phyloP scores from a whole-genome alignment of 1,139 yeast genomes.

The Yamadazyma spencermartinsiae region DNA sequence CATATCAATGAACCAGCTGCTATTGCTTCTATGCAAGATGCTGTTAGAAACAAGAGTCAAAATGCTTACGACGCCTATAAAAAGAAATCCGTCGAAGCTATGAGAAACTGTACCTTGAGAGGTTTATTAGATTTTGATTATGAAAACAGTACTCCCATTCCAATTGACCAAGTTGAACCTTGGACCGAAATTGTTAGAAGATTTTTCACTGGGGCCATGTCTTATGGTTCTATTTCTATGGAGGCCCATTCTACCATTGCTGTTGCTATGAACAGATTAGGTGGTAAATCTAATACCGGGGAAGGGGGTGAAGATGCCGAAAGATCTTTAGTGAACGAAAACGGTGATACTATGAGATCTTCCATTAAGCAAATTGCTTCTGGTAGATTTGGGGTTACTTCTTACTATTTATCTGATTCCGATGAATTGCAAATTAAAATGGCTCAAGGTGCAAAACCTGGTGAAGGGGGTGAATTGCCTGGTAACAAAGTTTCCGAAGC shows the following conservation, averaged over 20 bases:
- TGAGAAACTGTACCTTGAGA: constrained; percentile 88
- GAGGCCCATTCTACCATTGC: constrained; percentile 98
- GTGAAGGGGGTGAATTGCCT: constrained; percentile 99
- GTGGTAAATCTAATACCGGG: constrained; percentile 97
- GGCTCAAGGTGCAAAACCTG: constrained; percentile 99
- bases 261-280: constrained; percentile 96
- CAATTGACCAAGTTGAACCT: constrained; percentile 97
- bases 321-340: constrained; percentile 72
- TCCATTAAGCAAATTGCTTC: constrained; percentile 98
- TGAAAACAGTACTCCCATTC: constrained; percentile 70
- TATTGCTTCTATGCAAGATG: constrained; percentile 93
- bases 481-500: constrained; percentile 87
- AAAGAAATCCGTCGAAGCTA: constrained; percentile 87
- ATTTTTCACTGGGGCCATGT: constrained; percentile 98
- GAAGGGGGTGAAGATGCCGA: constrained; percentile 99
- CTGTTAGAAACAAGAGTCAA: constrained; percentile 94
- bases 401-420: constrained; percentile 90
- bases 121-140: constrained; percentile 91
- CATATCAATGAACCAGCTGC: constrained; percentile 95
- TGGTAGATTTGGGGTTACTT: constrained; percentile 97
- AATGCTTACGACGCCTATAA: constrained; percentile 88
- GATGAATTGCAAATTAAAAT: constrained; percentile 97
- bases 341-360: constrained; percentile 97
- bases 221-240: constrained; percentile 97
- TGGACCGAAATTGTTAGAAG: constrained; percentile 99